phyloP scores from a whole-genome alignment of 73 alveolate genomes.

The Paramecium biaurelia region DNA sequence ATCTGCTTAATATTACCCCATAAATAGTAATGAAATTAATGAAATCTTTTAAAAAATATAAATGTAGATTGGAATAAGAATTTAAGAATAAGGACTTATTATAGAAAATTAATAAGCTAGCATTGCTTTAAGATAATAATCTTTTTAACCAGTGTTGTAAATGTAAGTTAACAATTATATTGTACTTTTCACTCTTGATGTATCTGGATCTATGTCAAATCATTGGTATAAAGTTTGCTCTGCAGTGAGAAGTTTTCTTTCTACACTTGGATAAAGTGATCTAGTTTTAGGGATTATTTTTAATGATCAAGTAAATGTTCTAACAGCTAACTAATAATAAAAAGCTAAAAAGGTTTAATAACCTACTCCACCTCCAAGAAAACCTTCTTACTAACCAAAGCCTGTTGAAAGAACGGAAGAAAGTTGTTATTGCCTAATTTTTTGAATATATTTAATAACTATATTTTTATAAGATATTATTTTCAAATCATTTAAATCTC shows the following conservation, averaged over 20 bases:
- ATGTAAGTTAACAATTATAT: neutral
- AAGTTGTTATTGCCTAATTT: neutral
- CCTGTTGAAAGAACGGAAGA: neutral
- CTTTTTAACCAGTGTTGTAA: neutral
- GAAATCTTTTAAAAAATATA: neutral
- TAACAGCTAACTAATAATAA: neutral
- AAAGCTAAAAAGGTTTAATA: neutral
- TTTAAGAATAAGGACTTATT: neutral
- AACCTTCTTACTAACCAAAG: neutral
- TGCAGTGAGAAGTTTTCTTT: neutral
- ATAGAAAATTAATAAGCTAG: neutral
- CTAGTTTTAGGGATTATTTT: neutral
- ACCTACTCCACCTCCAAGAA: neutral
- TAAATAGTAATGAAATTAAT: neutral
- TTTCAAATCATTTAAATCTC: too few relatives aligned
- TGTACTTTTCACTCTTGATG: constrained; percentile 6
- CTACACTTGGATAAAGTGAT: neutral
- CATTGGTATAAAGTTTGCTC: neutral
- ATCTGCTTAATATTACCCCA: neutral
- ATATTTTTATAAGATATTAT: neutral
- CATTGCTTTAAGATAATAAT: neutral
- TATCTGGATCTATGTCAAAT: neutral
- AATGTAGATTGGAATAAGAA: neutral
- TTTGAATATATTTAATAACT: neutral
- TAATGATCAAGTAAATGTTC: neutral